Percentiles rank a stretch among this genome's conserved stretches.
Evolutionary conservation across 176 grass and related monocot species (phyloP).

Genomic region (Oryza longistaminata): DNA sequence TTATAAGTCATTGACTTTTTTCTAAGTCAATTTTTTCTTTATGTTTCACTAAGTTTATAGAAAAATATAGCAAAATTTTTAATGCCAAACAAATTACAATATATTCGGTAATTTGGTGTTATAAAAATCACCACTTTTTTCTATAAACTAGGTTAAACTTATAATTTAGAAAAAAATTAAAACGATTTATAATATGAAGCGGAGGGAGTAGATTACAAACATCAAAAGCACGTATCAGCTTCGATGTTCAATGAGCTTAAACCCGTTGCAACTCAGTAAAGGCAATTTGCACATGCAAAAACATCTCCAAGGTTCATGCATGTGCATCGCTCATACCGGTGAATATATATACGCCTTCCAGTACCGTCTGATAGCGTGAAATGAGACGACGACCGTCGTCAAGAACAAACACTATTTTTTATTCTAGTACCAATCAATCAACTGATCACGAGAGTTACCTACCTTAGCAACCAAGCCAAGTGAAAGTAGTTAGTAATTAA

Average conservation of each 20-base stretch:
- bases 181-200: too few species aligned
- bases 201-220: not conserved
- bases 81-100: too few species aligned
- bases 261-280: not conserved
- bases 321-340: not conserved
- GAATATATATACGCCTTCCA: not conserved
- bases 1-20: too few species aligned
- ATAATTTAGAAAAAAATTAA: too few species aligned
- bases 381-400: not conserved
- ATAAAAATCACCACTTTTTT: too few species aligned
- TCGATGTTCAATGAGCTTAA: not conserved
- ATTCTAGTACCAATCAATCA: not conserved
- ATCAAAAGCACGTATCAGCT: not conserved
- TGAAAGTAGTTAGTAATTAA: not conserved
- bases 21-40: too few species aligned
- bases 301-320: not conserved
- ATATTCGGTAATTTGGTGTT: too few species aligned
- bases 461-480: conserved; percentile 7
- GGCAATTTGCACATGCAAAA: not conserved
- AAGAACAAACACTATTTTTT: not conserved
- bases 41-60: too few species aligned
- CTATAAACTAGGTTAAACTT: too few species aligned
- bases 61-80: too few species aligned
- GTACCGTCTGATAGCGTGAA: not conserved
- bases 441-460: not conserved